A percentile compares a stretch with the other conserved stretches of the same genome.
Conservation (phyloP, 768 basidiomycete species). For the Chlorophyllum brunneum region DNA sequence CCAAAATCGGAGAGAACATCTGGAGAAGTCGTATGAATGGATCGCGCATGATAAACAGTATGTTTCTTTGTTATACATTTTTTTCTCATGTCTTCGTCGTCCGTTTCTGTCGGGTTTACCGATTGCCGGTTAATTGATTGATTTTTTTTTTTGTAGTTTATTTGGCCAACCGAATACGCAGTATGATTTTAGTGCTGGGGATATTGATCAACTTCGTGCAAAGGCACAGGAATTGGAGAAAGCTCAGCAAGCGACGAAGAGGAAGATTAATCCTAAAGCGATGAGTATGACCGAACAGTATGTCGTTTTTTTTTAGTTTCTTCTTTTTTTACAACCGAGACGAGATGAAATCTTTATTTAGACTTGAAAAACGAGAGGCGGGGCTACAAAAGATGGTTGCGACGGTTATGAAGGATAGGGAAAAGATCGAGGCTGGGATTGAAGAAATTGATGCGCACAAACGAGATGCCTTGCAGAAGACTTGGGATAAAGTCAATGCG, state of each 20-base stretch:
- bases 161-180: constrained; percentile 80
- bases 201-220: constrained; percentile 55
- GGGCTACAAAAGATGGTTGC: constrained; percentile 85
- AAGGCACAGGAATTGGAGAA: constrained; percentile 74
- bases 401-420: constrained; percentile 87
- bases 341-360: constrained; percentile 24
- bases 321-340: not conserved
- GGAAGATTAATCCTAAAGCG: constrained; percentile 93
- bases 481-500: constrained; percentile 95
- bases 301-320: constrained; percentile 21
- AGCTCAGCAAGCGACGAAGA: constrained; percentile 83
- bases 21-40: constrained; percentile 89
- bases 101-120: no score
- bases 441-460: constrained; percentile 92
- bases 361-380: constrained; percentile 90
- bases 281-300: constrained; percentile 95
- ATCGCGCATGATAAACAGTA: constrained; percentile 85
- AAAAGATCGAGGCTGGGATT: constrained; percentile 93
- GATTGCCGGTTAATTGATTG: no score
- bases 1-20: constrained; percentile 44
- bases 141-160: constrained; percentile 40
- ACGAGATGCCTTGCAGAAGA: constrained; percentile 87
- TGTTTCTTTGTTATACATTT: constrained; percentile 30
- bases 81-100: constrained; percentile 1
- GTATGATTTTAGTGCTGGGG: constrained; percentile 73